Base-by-base conservation (phyloP, 352 stramenopile species). In the Lagenidium giganteum region DNA sequence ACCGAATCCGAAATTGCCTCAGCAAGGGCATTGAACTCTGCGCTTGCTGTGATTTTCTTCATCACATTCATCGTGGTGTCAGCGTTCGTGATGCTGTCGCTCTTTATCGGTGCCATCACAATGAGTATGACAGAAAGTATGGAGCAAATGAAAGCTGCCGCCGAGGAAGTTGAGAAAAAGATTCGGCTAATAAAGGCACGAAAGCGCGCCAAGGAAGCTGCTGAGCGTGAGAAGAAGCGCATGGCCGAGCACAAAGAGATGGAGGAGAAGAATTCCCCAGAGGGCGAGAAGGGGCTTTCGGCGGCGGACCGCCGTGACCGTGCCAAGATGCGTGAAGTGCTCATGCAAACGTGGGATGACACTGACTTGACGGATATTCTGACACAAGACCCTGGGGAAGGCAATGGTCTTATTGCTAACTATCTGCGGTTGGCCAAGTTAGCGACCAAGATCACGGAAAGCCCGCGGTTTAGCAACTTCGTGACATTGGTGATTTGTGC, bases 101-200 rank as follows among this genome's bases (percentile, higher is more conserved):
- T 95, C 38, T 94, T 95, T 46, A 91, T 95, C 44, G 83, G 83
- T 70, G 80, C 83, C 37, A 90, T 95, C 39, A 95, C 83, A 4
- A 94, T 95, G 83, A 85, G 68, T 35, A 95, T 95, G 83, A 93
- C 82, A 7, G 60, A 94, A 47, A 91, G 75, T 25, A 94, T 95
- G 83, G 79, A 93, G 52, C 45, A 82, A 14, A 93, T 94, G 76
- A 94, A 94, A 49, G 64, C 59, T 21, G 67, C 59, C 5, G 61
- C 85, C 12, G 78, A 93, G 50, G 77, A 91, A 57, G 48, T 54
- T 0, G 76, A 88, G 44, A 36, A 51, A 2, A 88, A 82, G 41
- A 58, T 71, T 34, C 54, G 76, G 16, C 47, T 81, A 7, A 56
- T 82, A 50, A 88, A 88, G 34, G 70, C 67, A 0, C 55, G 57